Evolutionary conservation across 2,329 filamentous ascomycete species (phyloP).

Genomic region (Elsinoe batatas): DNA sequence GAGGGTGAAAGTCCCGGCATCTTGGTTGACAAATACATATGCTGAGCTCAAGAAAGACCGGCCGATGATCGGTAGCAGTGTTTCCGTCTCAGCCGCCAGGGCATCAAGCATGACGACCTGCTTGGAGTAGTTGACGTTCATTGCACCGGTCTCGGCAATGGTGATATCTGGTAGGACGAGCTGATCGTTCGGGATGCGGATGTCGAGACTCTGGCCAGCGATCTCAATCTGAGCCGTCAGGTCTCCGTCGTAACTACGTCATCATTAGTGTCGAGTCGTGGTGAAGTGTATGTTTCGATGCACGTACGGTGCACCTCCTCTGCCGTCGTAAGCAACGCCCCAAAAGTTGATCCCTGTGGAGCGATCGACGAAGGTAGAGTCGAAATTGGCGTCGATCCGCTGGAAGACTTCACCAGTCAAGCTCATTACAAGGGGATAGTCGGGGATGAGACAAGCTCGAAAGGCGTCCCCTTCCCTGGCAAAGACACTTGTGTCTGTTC

Average conservation of each 20-base stretch:
- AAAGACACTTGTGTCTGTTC: not conserved
- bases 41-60: not conserved
- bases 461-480: not conserved
- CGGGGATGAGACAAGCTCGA: not conserved
- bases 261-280: not conserved
- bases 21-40: not conserved
- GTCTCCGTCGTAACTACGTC: not conserved
- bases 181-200: conserved; percentile 4
- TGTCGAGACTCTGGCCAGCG: not conserved
- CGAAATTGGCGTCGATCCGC: not conserved
- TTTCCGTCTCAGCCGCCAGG: not conserved
- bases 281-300: not conserved
- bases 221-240: not conserved
- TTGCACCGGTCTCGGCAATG: not conserved
- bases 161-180: conserved; percentile 4
- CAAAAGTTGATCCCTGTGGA: conserved; percentile 6
- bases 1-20: not conserved
- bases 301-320: not conserved
- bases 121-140: not conserved
- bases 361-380: not conserved
- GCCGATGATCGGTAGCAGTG: not conserved
- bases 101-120: not conserved
- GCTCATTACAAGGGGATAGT: not conserved
- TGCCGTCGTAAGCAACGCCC: not conserved
- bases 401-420: not conserved